Conservation (phyloP, 1,284 basidiomycete species). For the Papiliotrema laurentii region DNA sequence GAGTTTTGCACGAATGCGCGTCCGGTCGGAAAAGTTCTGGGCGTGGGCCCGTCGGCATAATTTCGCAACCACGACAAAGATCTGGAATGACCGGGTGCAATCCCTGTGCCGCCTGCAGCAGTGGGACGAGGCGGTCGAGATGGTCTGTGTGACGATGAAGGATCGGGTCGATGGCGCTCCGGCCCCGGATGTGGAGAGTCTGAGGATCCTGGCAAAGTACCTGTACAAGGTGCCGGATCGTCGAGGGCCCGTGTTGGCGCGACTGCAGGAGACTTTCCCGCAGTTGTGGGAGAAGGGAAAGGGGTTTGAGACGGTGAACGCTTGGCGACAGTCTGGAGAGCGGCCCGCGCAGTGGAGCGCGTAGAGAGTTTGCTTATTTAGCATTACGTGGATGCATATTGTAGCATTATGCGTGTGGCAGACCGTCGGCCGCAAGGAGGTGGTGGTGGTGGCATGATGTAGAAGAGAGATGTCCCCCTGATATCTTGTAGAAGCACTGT, state of each 20-base stretch:
- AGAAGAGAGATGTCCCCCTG: too few relatives aligned
- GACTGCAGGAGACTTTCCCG: constrained; percentile 25
- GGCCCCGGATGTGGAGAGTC: constrained; percentile 33
- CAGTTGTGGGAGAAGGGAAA: constrained; percentile 29
- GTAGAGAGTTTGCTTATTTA: too few relatives aligned
- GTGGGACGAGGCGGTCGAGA: constrained; percentile 64
- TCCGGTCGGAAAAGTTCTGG: constrained; percentile 56
- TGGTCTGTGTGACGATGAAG: constrained; percentile 63
- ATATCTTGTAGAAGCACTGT: too few relatives aligned
- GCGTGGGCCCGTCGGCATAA: constrained; percentile 53
- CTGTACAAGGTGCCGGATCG: constrained; percentile 22
- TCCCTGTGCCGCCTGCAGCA: constrained; percentile 69
- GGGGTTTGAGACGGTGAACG: constrained; percentile 1
- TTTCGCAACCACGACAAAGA: constrained; percentile 55
- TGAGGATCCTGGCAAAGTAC: constrained; percentile 46
- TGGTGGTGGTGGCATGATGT: too few relatives aligned
- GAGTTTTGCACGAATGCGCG: constrained; percentile 57
- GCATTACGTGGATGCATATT: too few relatives aligned
- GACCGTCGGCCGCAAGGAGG: too few relatives aligned
- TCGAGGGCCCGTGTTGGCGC: constrained; percentile 6
- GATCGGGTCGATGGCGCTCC: constrained; percentile 10
- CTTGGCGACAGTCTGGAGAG: background rate
- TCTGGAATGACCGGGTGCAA: constrained; percentile 78
- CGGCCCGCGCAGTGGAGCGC: too few relatives aligned
- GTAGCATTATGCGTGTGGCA: too few relatives aligned